A percentile compares a stretch with the other conserved stretches of the same genome.
phyloP scores from a whole-genome alignment of 1,284 basidiomycete species.

The Coniferiporia weirii region DNA sequence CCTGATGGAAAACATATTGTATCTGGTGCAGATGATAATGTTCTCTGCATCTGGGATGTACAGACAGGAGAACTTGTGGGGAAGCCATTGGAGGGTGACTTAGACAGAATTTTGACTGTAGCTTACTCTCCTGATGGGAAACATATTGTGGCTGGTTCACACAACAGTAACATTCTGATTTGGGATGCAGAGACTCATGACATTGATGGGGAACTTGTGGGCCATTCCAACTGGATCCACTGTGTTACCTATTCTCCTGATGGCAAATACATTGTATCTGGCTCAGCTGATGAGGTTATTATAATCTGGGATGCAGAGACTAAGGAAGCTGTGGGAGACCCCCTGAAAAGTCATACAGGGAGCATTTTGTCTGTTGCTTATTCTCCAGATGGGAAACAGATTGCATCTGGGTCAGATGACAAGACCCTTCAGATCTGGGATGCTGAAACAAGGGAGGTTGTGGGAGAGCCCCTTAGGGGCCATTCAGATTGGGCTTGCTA shows the following conservation, averaged over 20 bases:
- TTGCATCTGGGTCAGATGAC: slow-evolving; percentile 13
- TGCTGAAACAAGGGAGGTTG: neutral
- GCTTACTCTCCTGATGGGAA: slow-evolving; percentile 1
- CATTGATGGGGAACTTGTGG: neutral
- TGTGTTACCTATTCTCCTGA: slow-evolving; percentile 13
- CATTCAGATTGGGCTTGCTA: neutral
- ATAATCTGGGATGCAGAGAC: slow-evolving; percentile 18
- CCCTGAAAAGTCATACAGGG: slow-evolving; percentile 3
- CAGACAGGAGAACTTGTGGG: neutral
- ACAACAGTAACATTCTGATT: neutral
- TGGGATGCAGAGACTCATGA: slow-evolving; percentile 7
- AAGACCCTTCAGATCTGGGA: neutral
- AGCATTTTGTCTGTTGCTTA: slow-evolving; percentile 4
- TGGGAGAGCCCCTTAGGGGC: neutral
- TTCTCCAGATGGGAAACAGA: neutral
- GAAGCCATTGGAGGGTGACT: neutral
- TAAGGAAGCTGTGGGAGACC: neutral
- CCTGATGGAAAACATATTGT: slow-evolving; percentile 32
- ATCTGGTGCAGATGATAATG: neutral
- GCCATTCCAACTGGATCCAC: slow-evolving; percentile 8
- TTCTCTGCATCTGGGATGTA: neutral
- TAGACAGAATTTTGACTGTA: neutral
- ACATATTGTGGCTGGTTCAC: neutral
- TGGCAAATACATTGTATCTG: slow-evolving; percentile 17
- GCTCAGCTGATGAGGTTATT: slow-evolving; percentile 15